Evolutionary conservation across 2,329 filamentous ascomycete genomes (phyloP), one percentile per base, ranked within the genome.

Genomic region (Chaetomium sp.): DNA sequence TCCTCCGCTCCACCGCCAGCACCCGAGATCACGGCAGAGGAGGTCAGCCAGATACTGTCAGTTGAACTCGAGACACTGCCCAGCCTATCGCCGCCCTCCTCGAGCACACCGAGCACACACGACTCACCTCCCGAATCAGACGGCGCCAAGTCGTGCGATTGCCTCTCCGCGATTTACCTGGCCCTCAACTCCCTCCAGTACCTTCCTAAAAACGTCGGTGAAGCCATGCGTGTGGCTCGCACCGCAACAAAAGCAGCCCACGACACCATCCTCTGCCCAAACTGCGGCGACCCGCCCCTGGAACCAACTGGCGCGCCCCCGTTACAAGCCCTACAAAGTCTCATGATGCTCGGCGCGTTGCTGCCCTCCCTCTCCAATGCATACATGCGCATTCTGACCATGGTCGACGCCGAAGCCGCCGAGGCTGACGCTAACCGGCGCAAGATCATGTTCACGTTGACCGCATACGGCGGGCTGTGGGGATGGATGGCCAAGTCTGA

Each of bases 311-410:
- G 13, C 51, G 45, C 45, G 13, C 21, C 19, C 1, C 77, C 80
- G 25, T 79, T 86, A 58, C 80, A 83, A 59, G 70, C 78, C 33
- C 83, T 85, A 66, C 86, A 88, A 72, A 87, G 81, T 70, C 78
- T 83, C 57, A 87, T 87, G 84, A 78, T 86, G 60, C 76, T 88
- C 4, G 83, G 81, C 7, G 81, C 85, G 1, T 78, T 88, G 33
- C 76, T 88, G 3, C 85, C 85, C 1, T 83, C 83, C 9, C 80
- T 85, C 53, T 84, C 82, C 60, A 82, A 86, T 71, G 82, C 83
- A 8, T 88, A 88, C 76, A 79, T 79, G 62, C 76, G 74, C 31
- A 83, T 89, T 55, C 76, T 88, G 13, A 74, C 76, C 57, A 79
- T 85, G 75, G 78, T 88, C 8, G 85, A 88, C 67, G 72, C 72